Evolutionary conservation across 2,329 filamentous ascomycete species (phyloP).

Genomic region (Sporothrix luriei): DNA sequence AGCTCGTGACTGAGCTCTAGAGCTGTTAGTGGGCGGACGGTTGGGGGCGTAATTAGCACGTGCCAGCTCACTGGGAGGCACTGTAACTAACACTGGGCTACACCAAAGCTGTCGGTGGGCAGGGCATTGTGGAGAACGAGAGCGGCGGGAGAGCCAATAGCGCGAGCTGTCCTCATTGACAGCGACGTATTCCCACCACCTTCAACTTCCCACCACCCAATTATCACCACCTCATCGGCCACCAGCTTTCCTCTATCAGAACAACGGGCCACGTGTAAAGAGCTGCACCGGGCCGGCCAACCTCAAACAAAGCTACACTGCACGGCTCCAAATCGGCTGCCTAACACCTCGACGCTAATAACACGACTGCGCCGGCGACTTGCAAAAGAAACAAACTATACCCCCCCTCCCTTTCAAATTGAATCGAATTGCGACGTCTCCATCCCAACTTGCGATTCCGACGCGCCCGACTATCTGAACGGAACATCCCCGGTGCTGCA

Average conservation of each 20-base stretch:
- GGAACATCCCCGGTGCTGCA: background rate
- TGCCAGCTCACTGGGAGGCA: slow-evolving; percentile 1
- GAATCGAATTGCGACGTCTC: slow-evolving; percentile 4
- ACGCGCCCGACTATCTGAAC: background rate
- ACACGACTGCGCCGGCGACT: background rate
- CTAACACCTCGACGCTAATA: background rate
- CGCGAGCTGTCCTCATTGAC: slow-evolving; percentile 12
- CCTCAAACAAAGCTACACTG: slow-evolving; percentile 9
- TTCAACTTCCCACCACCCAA: slow-evolving; percentile 3
- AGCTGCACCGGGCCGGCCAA: background rate
- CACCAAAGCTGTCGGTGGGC: background rate
- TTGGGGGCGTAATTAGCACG: background rate
- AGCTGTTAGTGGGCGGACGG: background rate
- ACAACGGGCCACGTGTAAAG: slow-evolving; percentile 12
- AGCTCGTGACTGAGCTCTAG: too few species aligned
- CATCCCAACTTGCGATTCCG: slow-evolving; percentile 9
- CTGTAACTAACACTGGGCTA: background rate
- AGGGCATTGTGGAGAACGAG: background rate
- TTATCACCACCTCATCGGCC: slow-evolving; percentile 12
- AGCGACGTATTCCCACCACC: slow-evolving; percentile 18
- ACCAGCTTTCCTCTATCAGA: slow-evolving; percentile 16
- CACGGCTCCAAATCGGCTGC: background rate
- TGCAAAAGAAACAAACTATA: background rate
- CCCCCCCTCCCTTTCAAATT: background rate
- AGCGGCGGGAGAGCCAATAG: background rate